These are phyloP conservation scores for Brassica hybrid DNA, from an alignment of 441 rosid species.

Conservation along the genomic window DNA sequence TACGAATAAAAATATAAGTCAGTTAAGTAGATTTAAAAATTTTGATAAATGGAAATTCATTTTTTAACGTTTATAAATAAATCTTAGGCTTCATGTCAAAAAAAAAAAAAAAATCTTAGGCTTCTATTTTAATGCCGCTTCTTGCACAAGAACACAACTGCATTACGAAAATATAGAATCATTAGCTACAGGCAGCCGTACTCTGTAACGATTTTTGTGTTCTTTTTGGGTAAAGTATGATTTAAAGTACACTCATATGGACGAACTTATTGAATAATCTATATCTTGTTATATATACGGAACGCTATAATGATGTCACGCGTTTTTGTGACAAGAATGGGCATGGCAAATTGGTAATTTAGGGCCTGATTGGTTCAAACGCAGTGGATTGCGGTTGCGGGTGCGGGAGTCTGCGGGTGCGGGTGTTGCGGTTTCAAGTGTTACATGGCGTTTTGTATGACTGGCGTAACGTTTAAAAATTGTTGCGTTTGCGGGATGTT, in stretches of 20 bases:
- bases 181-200: too few relatives aligned
- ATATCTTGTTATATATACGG: background rate
- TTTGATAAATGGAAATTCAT: background rate
- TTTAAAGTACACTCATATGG: background rate
- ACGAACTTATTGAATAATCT: background rate
- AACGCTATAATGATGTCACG: background rate
- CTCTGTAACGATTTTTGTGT: too few relatives aligned
- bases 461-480: too few relatives aligned
- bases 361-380: too few relatives aligned
- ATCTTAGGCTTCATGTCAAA: background rate
- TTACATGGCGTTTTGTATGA: too few relatives aligned
- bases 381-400: too few relatives aligned
- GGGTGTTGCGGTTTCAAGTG: too few relatives aligned
- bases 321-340: background rate
- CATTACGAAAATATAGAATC: background rate
- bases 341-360: background rate
- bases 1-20: background rate
- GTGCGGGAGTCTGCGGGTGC: too few relatives aligned
- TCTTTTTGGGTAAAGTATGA: background rate
- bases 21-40: background rate
- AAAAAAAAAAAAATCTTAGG: too few relatives aligned
- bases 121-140: background rate
- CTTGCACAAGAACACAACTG: background rate
- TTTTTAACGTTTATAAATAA: constrained; percentile 3
- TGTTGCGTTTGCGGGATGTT: too few relatives aligned